phyloP scores from a whole-genome alignment of 768 basidiomycete genomes.

The Hericium alpestre region DNA sequence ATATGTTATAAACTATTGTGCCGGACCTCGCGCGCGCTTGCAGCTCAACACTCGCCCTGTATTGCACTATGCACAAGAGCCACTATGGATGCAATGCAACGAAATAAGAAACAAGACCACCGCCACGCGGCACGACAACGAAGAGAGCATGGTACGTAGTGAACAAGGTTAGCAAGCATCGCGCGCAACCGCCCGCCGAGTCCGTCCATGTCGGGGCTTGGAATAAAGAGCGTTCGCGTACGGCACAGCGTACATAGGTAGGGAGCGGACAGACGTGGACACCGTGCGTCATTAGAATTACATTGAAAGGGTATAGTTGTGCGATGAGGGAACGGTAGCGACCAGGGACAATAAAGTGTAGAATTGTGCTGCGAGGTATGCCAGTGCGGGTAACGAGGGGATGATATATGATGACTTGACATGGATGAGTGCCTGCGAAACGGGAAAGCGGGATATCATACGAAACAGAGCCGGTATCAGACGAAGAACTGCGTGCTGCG shows the following conservation, averaged over 20 bases:
- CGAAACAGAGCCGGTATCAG: conserved; percentile 30
- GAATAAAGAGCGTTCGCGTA: conserved; percentile 12
- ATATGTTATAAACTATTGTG: conserved; percentile 7
- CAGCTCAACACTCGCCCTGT: conserved; percentile 15
- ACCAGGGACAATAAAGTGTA: not conserved
- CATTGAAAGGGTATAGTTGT: conserved; percentile 16
- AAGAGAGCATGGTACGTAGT: conserved; percentile 1
- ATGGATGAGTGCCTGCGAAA: not conserved
- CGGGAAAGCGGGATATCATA: conserved; percentile 9
- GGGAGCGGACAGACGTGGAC: conserved; percentile 7
- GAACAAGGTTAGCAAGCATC: conserved; percentile 12
- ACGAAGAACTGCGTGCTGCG: conserved; percentile 82
- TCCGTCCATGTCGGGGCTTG: conserved; percentile 15
- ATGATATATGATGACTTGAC: not conserved
- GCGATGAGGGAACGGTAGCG: conserved; percentile 3
- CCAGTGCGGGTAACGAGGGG: conserved; percentile 2
- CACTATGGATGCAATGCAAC: conserved; percentile 14
- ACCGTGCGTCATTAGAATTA: conserved; percentile 16
- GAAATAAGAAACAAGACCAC: conserved; percentile 15
- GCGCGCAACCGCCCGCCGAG: not conserved
- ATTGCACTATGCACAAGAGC: conserved; percentile 15
- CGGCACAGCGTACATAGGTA: conserved; percentile 13
- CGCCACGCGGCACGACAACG: not conserved
- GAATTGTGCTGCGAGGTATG: conserved; percentile 2
- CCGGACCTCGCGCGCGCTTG: conserved; percentile 9